phyloP scores from a whole-genome alignment of 1,139 yeast genomes.

The Nakaseomyces nivariensis region DNA sequence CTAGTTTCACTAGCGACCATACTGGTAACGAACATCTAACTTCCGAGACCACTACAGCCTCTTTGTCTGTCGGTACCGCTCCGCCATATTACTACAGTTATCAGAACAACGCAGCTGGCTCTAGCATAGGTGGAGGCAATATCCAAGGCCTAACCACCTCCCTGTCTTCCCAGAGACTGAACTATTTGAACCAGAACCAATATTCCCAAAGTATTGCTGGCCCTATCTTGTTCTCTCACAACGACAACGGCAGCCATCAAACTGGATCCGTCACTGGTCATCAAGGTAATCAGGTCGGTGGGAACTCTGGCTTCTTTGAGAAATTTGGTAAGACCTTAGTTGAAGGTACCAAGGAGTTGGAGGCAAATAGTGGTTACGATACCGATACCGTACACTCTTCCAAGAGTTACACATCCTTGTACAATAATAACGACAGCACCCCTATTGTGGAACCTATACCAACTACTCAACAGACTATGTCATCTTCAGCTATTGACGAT shows the following conservation, averaged over 20 bases:
- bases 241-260: not conserved
- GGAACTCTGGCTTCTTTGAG: slow-evolving; percentile 26
- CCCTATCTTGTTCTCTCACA: slow-evolving; percentile 4
- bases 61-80: slow-evolving; percentile 24
- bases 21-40: not conserved
- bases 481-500: slow-evolving; percentile 6
- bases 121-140: not conserved
- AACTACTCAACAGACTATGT: not conserved
- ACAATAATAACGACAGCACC: slow-evolving; percentile 1
- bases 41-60: slow-evolving; percentile 8
- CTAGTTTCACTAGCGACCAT: slow-evolving; percentile 15
- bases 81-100: slow-evolving; percentile 9
- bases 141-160: not conserved
- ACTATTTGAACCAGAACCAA: slow-evolving; percentile 2
- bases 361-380: slow-evolving; percentile 7
- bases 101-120: not conserved
- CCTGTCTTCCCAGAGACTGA: slow-evolving; percentile 2
- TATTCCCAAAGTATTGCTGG: slow-evolving; percentile 7
- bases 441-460: slow-evolving; percentile 1
- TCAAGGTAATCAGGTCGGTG: slow-evolving; percentile 1
- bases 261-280: not conserved
- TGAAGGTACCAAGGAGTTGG: slow-evolving; percentile 29
- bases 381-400: not conserved
- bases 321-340: slow-evolving; percentile 28
- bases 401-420: slow-evolving; percentile 1